Evolutionary conservation across 2,329 filamentous ascomycete species (phyloP).

Genomic region (Bipolaris victoriae): DNA sequence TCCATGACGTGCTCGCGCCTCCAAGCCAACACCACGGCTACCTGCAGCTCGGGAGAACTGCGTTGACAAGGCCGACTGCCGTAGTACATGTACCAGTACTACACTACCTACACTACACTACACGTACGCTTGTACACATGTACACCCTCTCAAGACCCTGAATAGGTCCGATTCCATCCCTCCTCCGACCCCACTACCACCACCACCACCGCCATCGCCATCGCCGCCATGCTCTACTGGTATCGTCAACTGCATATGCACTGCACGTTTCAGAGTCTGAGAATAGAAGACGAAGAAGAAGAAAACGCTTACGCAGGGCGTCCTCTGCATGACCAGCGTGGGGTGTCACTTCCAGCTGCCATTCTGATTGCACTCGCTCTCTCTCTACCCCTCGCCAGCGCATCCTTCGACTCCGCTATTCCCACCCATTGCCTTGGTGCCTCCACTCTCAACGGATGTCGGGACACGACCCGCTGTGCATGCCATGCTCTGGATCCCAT

Average conservation of each 20-base stretch:
- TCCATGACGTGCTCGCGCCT: slow-evolving; percentile 27
- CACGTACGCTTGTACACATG: neutral
- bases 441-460: slow-evolving; percentile 10
- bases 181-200: slow-evolving; percentile 4
- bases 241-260: slow-evolving; percentile 17
- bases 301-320: slow-evolving; percentile 32
- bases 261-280: slow-evolving; percentile 17
- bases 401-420: slow-evolving; percentile 28
- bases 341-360: slow-evolving; percentile 1
- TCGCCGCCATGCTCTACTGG: neutral
- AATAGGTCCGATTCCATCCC: slow-evolving; percentile 8
- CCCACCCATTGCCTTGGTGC: slow-evolving; percentile 12
- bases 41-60: slow-evolving; percentile 19
- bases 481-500: neutral
- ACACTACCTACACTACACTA: neutral
- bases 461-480: slow-evolving; percentile 3
- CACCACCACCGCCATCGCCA: slow-evolving; percentile 6
- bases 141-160: neutral
- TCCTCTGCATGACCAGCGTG: slow-evolving; percentile 19
- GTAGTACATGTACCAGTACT: neutral
- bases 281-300: neutral
- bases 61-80: neutral
- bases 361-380: slow-evolving; percentile 5
- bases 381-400: slow-evolving; percentile 33
- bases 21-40: slow-evolving; percentile 14